Evolutionary conservation across 257 asterid genomes (phyloP).

Genomic region (Primulina huaijiensis): DNA sequence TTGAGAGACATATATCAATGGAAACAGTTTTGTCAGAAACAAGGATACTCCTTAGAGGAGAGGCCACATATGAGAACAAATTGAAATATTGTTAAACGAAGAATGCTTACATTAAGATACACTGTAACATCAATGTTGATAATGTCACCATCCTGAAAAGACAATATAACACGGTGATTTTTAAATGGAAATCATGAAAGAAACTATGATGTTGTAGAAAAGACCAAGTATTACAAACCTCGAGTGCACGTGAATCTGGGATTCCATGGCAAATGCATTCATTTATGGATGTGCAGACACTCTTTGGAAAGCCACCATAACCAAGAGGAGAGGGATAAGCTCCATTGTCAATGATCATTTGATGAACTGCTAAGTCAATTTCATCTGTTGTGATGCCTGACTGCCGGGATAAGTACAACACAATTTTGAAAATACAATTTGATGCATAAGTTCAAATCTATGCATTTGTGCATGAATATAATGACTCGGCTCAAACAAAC

Average conservation of each 20-base stretch:
- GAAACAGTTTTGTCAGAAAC: conserved; percentile 1
- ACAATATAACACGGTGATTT: conserved; percentile 20
- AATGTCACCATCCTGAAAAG: conserved; percentile 94
- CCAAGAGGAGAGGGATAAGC: conserved; percentile 99
- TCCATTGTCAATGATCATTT: conserved; percentile 86
- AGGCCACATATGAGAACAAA: conserved; percentile 15
- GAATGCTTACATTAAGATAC: conserved; percentile 81
- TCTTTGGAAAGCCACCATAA: conserved; percentile 97
- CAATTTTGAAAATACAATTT: conserved; percentile 22
- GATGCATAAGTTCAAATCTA: conserved; percentile 16
- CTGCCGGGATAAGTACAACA: conserved; percentile 59
- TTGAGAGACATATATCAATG: neutral
- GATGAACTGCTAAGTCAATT: conserved; percentile 91
- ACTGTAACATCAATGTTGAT: conserved; percentile 94
- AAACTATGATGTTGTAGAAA: neutral
- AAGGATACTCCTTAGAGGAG: conserved; percentile 13
- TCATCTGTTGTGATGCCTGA: conserved; percentile 97
- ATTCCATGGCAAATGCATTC: conserved; percentile 99
- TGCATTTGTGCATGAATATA: conserved; percentile 1
- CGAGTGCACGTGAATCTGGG: conserved; percentile 92
- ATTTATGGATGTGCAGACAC: conserved; percentile 96
- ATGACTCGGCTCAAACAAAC: conserved; percentile 1
- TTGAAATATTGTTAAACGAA: neutral
- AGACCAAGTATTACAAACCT: conserved; percentile 49
- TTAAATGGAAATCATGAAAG: neutral